A percentile compares a stretch with the other conserved stretches of the same genome.
phyloP scores from a whole-genome alignment of 2,329 filamentous ascomycete species.

The Bipolaris bicolor region DNA sequence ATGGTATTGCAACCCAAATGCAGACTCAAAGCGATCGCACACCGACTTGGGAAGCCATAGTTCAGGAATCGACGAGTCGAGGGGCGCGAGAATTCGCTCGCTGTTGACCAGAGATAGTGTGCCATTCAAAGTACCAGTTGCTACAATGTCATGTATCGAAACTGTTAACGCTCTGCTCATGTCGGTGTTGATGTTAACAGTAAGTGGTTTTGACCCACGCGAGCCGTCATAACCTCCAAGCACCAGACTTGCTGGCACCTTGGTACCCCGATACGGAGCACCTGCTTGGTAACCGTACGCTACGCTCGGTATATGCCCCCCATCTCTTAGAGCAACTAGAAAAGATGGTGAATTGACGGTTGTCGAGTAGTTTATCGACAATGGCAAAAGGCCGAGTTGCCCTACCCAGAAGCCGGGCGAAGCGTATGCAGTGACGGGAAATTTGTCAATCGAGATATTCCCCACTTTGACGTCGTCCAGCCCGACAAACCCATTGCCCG shows the following conservation, averaged over 20 bases:
- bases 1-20: constrained; percentile 1
- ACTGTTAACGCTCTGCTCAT: neutral
- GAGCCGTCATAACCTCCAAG: constrained; percentile 3
- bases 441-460: neutral
- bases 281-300: constrained; percentile 4
- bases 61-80: constrained; percentile 1
- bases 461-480: neutral
- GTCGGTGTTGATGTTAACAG: neutral
- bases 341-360: neutral
- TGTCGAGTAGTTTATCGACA: neutral
- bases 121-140: neutral
- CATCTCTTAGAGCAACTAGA: neutral
- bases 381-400: neutral
- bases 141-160: neutral
- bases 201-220: neutral
- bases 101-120: neutral
- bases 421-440: constrained; percentile 2
- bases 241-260: neutral
- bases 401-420: constrained; percentile 1
- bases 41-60: constrained; percentile 2
- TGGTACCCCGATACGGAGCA: neutral
- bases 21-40: constrained; percentile 6
- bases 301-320: constrained; percentile 1
- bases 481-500: neutral
- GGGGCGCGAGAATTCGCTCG: neutral